These are phyloP conservation scores for Mycena filopes DNA, from an alignment of 768 basidiomycete genomes.

Conservation along the genomic window DNA sequence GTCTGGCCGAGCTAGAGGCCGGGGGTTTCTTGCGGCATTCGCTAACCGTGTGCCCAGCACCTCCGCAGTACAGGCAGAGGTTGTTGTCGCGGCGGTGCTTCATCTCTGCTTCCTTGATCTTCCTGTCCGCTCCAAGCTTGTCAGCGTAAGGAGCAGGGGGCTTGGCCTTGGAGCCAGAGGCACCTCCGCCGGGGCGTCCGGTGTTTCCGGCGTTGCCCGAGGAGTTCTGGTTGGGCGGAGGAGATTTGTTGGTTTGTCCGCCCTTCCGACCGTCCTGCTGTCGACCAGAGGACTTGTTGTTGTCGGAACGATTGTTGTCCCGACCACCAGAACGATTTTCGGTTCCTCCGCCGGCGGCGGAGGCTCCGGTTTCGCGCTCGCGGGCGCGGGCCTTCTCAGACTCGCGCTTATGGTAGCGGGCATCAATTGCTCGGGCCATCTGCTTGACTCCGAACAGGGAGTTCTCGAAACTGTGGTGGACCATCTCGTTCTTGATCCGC, in stretches of 20 bases:
- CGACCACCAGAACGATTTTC: neutral
- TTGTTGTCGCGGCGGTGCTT: constrained; percentile 36
- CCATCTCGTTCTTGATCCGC: no score
- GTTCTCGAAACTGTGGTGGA: no score
- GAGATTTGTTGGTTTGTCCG: neutral
- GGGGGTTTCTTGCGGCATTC: constrained; percentile 35
- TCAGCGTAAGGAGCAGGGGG: constrained; percentile 3
- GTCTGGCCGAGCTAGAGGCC: neutral
- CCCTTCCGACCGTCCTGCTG: no score
- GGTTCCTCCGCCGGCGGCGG: no score
- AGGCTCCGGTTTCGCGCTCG: no score
- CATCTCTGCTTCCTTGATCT: constrained; percentile 39
- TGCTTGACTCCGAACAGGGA: no score
- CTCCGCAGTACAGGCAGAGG: constrained; percentile 51
- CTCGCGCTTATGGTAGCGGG: constrained; percentile 28
- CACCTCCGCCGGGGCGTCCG: no score
- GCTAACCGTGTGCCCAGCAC: constrained; percentile 38
- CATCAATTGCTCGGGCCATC: no score
- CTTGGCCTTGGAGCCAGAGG: no score
- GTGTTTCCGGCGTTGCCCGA: neutral
- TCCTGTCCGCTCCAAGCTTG: neutral
- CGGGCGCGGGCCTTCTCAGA: no score
- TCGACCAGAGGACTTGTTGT: no score
- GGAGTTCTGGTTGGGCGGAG: neutral
- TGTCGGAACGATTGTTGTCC: no score